A percentile compares a stretch with the other conserved stretches of the same genome.
Conservation (phyloP, 1,139 yeast species). For the Arxiozyma bovina region DNA sequence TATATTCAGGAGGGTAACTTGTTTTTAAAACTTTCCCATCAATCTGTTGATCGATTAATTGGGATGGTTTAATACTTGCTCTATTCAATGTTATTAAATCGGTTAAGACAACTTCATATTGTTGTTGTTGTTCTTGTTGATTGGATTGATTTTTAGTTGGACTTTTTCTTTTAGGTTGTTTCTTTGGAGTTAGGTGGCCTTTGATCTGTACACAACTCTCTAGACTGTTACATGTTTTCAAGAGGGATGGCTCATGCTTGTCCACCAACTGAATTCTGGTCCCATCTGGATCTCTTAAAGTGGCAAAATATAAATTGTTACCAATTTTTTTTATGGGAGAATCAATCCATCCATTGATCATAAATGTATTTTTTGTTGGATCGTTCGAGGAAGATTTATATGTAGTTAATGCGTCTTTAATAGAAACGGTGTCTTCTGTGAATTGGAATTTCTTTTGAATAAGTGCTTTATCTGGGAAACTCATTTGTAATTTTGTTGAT, state of each 20-base stretch:
- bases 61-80: conserved; percentile 63
- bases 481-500: not conserved
- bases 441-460: conserved; percentile 5
- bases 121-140: not conserved
- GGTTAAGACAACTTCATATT: conserved; percentile 17
- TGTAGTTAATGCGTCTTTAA: not conserved
- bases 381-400: not conserved
- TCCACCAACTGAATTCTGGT: conserved; percentile 49
- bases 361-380: not conserved
- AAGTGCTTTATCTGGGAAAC: not conserved
- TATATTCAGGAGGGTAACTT: conserved; percentile 60
- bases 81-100: conserved; percentile 59
- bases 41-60: conserved; percentile 46
- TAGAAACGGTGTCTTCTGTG: conserved; percentile 1
- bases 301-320: conserved; percentile 56
- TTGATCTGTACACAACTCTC: conserved; percentile 1
- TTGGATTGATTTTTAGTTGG: conserved; percentile 5
- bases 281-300: conserved; percentile 65
- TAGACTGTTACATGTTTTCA: not conserved
- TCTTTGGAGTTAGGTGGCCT: not conserved
- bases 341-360: conserved; percentile 72
- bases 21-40: conserved; percentile 29
- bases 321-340: conserved; percentile 58
- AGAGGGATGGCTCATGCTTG: conserved; percentile 1
- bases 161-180: not conserved